A percentile compares a stretch with the other conserved stretches of the same genome.
phyloP scores from a whole-genome alignment of 2,329 filamentous ascomycete genomes.

The Fusarium fracticaudum region DNA sequence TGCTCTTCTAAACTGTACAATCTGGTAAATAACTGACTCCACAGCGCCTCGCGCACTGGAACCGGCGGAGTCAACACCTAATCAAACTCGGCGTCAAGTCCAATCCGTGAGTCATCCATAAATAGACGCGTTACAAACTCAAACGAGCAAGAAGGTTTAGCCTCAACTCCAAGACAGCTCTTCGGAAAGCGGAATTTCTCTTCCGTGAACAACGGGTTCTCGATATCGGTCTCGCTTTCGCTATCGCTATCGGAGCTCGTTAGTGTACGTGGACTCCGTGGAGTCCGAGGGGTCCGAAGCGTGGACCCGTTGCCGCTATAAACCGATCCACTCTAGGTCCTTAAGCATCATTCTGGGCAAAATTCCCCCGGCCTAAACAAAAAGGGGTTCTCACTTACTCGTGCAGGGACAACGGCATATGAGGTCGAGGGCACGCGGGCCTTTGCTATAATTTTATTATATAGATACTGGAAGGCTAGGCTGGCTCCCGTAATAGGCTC shows the following conservation, averaged over 20 bases:
- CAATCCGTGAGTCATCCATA: background rate
- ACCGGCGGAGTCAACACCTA: background rate
- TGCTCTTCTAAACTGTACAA: background rate
- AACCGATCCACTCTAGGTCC: background rate
- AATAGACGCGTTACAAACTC: accelerated
- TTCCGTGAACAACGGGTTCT: background rate
- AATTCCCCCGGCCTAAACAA: background rate
- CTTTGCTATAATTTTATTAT: background rate
- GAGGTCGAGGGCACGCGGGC: too few relatives aligned
- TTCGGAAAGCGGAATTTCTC: background rate
- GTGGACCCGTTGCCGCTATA: background rate
- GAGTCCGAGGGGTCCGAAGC: background rate
- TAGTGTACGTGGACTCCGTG: too few relatives aligned
- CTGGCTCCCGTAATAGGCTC: too few relatives aligned
- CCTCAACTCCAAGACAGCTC: background rate
- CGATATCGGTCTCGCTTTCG: background rate
- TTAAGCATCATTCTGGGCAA: background rate
- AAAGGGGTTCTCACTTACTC: background rate
- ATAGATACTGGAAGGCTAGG: background rate
- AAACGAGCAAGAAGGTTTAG: background rate
- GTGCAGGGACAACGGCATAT: background rate
- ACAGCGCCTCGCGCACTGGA: background rate
- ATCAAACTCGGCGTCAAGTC: background rate
- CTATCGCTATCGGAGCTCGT: background rate
- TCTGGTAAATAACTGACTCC: background rate